A percentile compares a stretch with the other conserved stretches of the same genome.
phyloP scores from a whole-genome alignment of 768 basidiomycete genomes.

The Boletales sp. region DNA sequence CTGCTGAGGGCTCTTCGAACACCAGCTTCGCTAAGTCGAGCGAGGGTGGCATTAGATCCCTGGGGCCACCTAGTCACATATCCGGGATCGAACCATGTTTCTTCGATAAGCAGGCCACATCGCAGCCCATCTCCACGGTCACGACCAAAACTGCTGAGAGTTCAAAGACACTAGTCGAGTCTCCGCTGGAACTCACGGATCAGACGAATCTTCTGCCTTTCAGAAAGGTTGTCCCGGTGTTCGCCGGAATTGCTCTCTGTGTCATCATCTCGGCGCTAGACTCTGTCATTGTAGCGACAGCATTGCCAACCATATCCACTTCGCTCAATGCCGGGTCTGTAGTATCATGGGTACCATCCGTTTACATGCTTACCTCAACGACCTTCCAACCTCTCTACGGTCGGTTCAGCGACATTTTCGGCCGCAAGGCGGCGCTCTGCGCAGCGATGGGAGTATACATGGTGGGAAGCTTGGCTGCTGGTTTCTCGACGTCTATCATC shows the following conservation, averaged over 20 bases:
- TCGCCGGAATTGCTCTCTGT: constrained; percentile 57
- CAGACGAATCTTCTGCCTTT: constrained; percentile 75
- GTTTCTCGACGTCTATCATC: constrained; percentile 60
- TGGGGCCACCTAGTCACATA: neutral
- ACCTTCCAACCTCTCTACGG: constrained; percentile 46
- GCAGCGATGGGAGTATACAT: constrained; percentile 61
- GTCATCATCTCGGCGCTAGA: constrained; percentile 62
- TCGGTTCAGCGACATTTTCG: constrained; percentile 64
- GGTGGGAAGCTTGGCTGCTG: constrained; percentile 62
- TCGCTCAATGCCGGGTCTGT: constrained; percentile 51
- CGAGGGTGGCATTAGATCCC: neutral
- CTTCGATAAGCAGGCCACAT: constrained; percentile 1
- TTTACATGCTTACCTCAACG: constrained; percentile 61
- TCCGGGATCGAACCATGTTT: constrained; percentile 1
- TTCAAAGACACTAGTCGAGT: neutral
- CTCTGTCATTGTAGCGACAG: constrained; percentile 71
- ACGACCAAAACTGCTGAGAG: neutral
- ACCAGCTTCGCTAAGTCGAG: neutral
- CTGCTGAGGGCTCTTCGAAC: neutral
- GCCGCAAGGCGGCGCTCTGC: constrained; percentile 57
- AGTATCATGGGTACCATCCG: constrained; percentile 67
- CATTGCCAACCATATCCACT: constrained; percentile 64
- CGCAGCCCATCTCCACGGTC: constrained; percentile 5
- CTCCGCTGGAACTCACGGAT: constrained; percentile 47
- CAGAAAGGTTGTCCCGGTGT: constrained; percentile 59